Conservation (phyloP, 805 yeast genomes). For the Nakazawaea holstii region DNA sequence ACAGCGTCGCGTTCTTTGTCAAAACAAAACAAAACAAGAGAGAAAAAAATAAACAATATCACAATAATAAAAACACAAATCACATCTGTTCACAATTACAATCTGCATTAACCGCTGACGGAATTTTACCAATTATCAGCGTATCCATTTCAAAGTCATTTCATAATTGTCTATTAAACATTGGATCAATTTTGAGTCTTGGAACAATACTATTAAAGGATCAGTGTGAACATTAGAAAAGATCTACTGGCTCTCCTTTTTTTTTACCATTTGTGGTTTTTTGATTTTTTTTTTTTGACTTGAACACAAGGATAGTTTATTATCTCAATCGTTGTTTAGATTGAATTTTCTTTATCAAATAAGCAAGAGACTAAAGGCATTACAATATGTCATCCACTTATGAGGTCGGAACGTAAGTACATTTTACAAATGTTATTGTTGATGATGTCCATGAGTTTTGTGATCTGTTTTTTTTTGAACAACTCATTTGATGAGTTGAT, state of each 20-base stretch:
- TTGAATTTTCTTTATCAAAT: slow-evolving; percentile 3
- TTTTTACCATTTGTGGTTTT: no score
- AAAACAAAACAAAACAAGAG: slow-evolving; percentile 15
- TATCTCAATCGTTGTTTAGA: neutral
- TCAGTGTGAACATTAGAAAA: no score
- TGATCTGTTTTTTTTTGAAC: neutral
- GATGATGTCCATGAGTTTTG: neutral
- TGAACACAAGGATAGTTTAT: neutral
- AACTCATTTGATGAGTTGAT: neutral
- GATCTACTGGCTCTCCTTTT: no score
- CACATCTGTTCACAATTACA: neutral
- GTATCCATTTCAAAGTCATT: no score
- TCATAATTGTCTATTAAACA: no score
- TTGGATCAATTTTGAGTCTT: no score
- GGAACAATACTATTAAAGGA: no score
- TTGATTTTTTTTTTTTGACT: no score
- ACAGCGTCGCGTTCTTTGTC: slow-evolving; percentile 21
- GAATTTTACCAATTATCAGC: no score
- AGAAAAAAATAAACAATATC: slow-evolving; percentile 18
- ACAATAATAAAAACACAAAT: neutral
- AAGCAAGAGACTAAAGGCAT: slow-evolving; percentile 19
- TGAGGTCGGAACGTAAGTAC: slow-evolving; percentile 51
- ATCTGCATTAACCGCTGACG: no score
- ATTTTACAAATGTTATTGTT: neutral
- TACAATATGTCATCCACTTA: slow-evolving; percentile 33